Evolutionary conservation across 2,329 filamentous ascomycete genomes (phyloP), one percentile per base, ranked within the genome.

Genomic region (Rhinocladiella similis): DNA sequence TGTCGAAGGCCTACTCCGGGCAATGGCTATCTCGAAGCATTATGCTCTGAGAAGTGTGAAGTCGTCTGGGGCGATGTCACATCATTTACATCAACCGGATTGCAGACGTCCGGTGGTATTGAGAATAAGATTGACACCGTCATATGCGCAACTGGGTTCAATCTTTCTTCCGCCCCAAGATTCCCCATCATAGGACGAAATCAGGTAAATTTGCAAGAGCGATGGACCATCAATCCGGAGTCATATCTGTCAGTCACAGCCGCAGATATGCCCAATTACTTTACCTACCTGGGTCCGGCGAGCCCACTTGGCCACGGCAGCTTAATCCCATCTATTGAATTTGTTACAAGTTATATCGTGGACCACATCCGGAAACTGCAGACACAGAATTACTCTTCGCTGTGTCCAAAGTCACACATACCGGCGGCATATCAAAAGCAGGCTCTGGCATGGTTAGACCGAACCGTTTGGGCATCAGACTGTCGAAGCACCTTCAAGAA

Each of bases 401-500:
- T 74, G 46, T 67, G 61, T 4, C 73, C 72, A 12, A 65, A 66
- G 14, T 49, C 67, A 47, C 58, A 63, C 33, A 61, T 68, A 12
- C 56, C 62, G 1, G 39, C 57, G 16, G 64, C 68, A 41, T 74
- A 74, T 61, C 64, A 66, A 5, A 68, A 70, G 48, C 73, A 75
- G 54, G 57, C 49, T 12, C 69, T 76, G 60, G 73, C 76, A 51
- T 78, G 73, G 73, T 72, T 78, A 60, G 77, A 77, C 63, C 72
- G 76, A 52, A 79, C 75, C 0, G 75, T 79, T 7, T 79, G 74
- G 74, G 77, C 74, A 57, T 68, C 72, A 29, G 66, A 71, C 6
- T 78, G 75, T 48, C 68, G 73, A 4, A 64, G 58, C 20, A 77
- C 75, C 72, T 65, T 69, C 50, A 67, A 67, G 63, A 72, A 80